Evolutionary conservation across 495 filamentous ascomycete genomes (phyloP).

Genomic region (Baudoinia panamericana): DNA sequence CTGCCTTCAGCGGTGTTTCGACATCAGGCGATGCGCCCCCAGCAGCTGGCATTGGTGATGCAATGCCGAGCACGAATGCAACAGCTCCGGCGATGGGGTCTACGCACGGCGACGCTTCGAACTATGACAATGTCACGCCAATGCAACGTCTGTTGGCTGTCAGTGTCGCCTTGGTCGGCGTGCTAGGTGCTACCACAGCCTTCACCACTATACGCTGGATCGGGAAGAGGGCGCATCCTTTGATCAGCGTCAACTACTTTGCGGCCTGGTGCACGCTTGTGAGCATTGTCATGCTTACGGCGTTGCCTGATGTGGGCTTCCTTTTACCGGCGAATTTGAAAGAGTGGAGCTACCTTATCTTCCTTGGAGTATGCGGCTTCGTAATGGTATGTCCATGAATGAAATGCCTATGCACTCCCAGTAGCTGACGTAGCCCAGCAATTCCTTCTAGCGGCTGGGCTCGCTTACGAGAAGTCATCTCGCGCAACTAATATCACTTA

Average conservation of each 20-base stretch:
- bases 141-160: constrained; percentile 62
- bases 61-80: constrained; percentile 25
- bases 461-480: constrained; percentile 48
- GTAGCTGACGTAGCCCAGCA: constrained; percentile 43
- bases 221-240: constrained; percentile 66
- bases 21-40: constrained; percentile 11
- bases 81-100: constrained; percentile 20
- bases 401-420: neutral
- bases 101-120: constrained; percentile 16
- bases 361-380: constrained; percentile 65
- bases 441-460: constrained; percentile 69
- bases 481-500: constrained; percentile 84
- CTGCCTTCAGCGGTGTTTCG: constrained; percentile 8
- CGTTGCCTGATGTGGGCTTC: constrained; percentile 41
- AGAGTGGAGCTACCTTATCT: constrained; percentile 61
- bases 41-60: constrained; percentile 26
- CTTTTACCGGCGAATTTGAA: constrained; percentile 44
- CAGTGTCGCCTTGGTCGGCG: constrained; percentile 60
- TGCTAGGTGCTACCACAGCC: constrained; percentile 63
- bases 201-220: constrained; percentile 77
- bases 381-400: constrained; percentile 38
- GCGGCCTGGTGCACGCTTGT: constrained; percentile 56
- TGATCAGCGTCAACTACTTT: constrained; percentile 83
- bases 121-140: constrained; percentile 37
- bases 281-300: constrained; percentile 44